These are phyloP conservation scores for Furculomyces boomerangus DNA, from an alignment of 371 early-diverging fungal genomes.

Conservation along the genomic window DNA sequence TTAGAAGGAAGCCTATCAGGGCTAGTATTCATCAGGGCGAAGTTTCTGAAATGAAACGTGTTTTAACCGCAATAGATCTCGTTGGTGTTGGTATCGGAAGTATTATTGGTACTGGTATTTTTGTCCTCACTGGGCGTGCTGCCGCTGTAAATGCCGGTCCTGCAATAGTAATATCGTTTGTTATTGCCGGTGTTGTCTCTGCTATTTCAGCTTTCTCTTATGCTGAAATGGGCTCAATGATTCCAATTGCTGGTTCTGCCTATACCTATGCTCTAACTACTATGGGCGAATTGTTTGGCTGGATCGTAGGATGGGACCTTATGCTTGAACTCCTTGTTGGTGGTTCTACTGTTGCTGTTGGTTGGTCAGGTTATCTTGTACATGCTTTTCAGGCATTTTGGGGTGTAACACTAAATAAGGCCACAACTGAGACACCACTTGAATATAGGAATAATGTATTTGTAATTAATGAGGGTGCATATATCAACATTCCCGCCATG, in stretches of 20 bases:
- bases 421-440: constrained; percentile 1
- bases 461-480: constrained; percentile 16
- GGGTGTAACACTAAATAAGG: background rate
- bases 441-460: background rate
- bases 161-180: constrained; percentile 45
- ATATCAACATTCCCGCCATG: constrained; percentile 49
- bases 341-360: constrained; percentile 39
- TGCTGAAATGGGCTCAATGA: constrained; percentile 54
- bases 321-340: constrained; percentile 57
- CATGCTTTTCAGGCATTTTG: constrained; percentile 24
- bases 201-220: constrained; percentile 49
- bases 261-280: constrained; percentile 62
- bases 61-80: constrained; percentile 6
- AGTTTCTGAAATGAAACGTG: background rate
- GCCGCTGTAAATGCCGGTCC: constrained; percentile 52
- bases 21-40: background rate
- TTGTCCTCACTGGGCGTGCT: constrained; percentile 35
- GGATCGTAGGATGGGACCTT: constrained; percentile 59
- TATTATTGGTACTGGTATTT: constrained; percentile 28
- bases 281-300: constrained; percentile 55
- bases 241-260: constrained; percentile 62
- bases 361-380: constrained; percentile 54
- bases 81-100: constrained; percentile 25
- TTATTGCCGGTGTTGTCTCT: constrained; percentile 41
- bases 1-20: background rate